phyloP scores from a whole-genome alignment of 208 protist species.

The Leishmania arabica region DNA sequence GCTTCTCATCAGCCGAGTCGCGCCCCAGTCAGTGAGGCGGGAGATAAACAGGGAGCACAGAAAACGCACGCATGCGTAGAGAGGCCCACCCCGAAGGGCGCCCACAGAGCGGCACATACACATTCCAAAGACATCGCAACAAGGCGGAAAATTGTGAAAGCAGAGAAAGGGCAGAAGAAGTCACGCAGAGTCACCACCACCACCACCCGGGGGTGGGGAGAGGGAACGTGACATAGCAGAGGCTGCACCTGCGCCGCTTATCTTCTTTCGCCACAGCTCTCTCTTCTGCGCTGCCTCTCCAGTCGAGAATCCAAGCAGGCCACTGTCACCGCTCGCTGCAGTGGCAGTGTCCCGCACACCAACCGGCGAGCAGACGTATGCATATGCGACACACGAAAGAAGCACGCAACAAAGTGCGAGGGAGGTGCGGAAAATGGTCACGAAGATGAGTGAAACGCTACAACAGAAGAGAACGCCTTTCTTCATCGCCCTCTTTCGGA shows the following conservation, averaged over 20 bases:
- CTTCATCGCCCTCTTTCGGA: not conserved
- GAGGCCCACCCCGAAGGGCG: not conserved
- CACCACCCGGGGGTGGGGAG: no score
- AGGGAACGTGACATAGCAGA: not conserved
- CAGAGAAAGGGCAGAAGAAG: not conserved
- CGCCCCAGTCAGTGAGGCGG: not conserved
- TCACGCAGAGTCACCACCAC: not conserved
- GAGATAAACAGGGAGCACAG: not conserved
- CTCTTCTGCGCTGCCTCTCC: not conserved
- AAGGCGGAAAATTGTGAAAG: not conserved
- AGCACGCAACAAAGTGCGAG: not conserved
- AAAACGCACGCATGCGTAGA: not conserved
- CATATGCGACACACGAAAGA: constrained; percentile 6
- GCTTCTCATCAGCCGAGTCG: not conserved
- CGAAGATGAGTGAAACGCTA: not conserved
- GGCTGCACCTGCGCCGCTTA: not conserved
- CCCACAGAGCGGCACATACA: not conserved
- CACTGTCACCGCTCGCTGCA: not conserved
- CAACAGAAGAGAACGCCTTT: not conserved
- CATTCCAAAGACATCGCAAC: not conserved
- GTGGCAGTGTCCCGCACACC: not conserved
- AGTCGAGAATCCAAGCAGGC: not conserved
- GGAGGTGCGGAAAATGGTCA: not conserved
- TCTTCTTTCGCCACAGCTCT: not conserved
- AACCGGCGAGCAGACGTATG: not conserved